phyloP scores from a whole-genome alignment of 2,329 filamentous ascomycete species.

The Cercospora berteroae region DNA sequence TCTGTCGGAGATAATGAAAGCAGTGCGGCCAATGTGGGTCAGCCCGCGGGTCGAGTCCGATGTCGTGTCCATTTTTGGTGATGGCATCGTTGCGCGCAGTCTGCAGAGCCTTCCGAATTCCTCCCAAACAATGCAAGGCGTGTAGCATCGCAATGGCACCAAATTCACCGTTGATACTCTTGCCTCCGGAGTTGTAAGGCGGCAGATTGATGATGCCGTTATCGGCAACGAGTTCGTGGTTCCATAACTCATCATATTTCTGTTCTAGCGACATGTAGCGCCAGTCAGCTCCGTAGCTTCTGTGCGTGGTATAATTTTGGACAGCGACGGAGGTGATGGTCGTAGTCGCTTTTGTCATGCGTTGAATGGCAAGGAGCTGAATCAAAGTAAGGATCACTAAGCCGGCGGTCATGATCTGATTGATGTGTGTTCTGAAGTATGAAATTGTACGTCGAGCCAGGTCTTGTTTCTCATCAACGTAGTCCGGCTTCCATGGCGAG shows the following conservation, averaged over 20 bases:
- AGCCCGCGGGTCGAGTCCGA: conserved; percentile 6
- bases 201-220: conserved; percentile 13
- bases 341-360: conserved; percentile 2
- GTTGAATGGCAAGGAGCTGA: conserved; percentile 5
- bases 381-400: conserved; percentile 3
- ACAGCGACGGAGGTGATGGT: conserved; percentile 1
- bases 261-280: conserved; percentile 17
- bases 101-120: conserved; percentile 12
- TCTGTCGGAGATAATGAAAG: conserved; percentile 8
- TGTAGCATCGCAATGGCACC: conserved; percentile 17
- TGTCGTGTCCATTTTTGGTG: conserved; percentile 8
- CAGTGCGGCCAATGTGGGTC: conserved; percentile 19
- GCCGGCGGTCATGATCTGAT: conserved; percentile 4
- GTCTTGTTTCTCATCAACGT: background rate
- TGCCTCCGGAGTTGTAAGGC: conserved; percentile 11
- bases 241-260: conserved; percentile 13
- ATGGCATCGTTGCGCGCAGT: conserved; percentile 8
- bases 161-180: conserved; percentile 8
- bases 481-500: conserved; percentile 3
- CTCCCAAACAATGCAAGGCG: conserved; percentile 14
- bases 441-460: background rate
- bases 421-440: background rate
- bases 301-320: conserved; percentile 3
- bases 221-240: conserved; percentile 5
- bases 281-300: conserved; percentile 10